Evolutionary conservation across 2,329 filamentous ascomycete genomes (phyloP).

Genomic region (Nakataea oryzae): DNA sequence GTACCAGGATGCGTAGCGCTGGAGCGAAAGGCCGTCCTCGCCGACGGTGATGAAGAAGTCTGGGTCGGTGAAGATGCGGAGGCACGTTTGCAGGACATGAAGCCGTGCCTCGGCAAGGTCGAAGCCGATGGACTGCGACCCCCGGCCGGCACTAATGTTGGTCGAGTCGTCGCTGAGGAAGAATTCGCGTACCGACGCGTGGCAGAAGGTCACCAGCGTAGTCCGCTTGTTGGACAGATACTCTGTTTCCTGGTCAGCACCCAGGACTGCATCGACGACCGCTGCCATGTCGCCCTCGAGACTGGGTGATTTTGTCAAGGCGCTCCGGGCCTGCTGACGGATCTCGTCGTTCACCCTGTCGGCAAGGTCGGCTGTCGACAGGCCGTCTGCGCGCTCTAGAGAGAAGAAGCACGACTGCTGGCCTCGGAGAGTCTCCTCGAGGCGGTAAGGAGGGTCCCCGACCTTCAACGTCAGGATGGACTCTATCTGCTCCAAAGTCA

Average conservation of each 20-base stretch:
- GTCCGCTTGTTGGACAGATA: constrained; percentile 2
- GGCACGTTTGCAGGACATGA: constrained; percentile 1
- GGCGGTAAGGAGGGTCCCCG: neutral
- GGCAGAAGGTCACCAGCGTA: constrained; percentile 1
- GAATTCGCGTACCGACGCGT: constrained; percentile 3
- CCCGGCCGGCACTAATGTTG: neutral
- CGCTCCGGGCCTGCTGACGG: neutral
- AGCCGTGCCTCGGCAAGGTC: neutral
- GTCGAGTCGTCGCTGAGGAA: neutral
- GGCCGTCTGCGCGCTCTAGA: neutral
- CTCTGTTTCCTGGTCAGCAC: neutral
- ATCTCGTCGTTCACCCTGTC: neutral
- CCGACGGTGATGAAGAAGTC: neutral
- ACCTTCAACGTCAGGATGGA: neutral
- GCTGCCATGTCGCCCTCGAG: neutral
- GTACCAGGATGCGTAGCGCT: constrained; percentile 3
- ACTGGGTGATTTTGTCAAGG: neutral
- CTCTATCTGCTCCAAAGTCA: constrained; percentile 2
- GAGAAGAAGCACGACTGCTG: constrained; percentile 1
- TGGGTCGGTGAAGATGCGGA: constrained; percentile 3
- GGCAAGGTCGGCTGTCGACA: constrained; percentile 1
- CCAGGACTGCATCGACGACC: neutral
- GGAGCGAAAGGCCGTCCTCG: constrained; percentile 1
- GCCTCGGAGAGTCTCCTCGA: constrained; percentile 2
- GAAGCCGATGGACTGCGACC: constrained; percentile 1